Evolutionary conservation across 1,139 yeast species (phyloP), one percentile per base, ranked within the genome.

Genomic region (Saccharomyces hybrid): DNA sequence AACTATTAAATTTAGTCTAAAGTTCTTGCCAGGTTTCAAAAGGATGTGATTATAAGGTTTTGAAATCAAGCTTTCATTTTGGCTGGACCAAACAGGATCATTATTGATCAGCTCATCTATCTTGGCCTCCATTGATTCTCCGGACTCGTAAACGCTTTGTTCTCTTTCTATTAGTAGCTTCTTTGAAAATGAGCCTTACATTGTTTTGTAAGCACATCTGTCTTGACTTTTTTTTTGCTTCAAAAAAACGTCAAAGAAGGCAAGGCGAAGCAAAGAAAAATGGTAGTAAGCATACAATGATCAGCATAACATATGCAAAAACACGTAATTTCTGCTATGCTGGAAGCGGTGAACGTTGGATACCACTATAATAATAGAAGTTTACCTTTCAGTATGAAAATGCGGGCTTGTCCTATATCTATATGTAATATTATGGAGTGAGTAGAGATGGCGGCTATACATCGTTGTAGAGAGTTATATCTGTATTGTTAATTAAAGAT

Each of bases 11-110:
- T 70, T 69, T 2, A 75, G 69, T 44, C 88, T 72, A 55, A 83
- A 67, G 52, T 81, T 79, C 64, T 84, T 84, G 11, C 88, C 88
- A 3, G 80, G 78, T 44, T 75, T 74, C 19, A 72, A 65, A 27
- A 73, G 70, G 6, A 84, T 72, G 60, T 83, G 82, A 8, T 70
- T 62, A 63, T 75, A 84, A 0, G 89, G 88, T 42, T 57, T 56
- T 31, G 57, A 55, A 16, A 68, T 46, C 2, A 58, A 56, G 8
- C 26, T 26, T 50, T 67, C 70, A 29, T 58, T 57, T 13, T 50
- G 53, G 1, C 57, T 53, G 5, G 55, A 54, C 70, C 69, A 66
- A 23, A 52, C 16, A 13, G 64, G 65, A 14, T 56, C 52, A 0
- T 52, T 49, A 13, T 57, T 51, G 4, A 62, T 59, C 31, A 66